These are phyloP conservation scores for Trypanosoma conorhini DNA, from an alignment of 208 protist genomes.

Conservation along the genomic window DNA sequence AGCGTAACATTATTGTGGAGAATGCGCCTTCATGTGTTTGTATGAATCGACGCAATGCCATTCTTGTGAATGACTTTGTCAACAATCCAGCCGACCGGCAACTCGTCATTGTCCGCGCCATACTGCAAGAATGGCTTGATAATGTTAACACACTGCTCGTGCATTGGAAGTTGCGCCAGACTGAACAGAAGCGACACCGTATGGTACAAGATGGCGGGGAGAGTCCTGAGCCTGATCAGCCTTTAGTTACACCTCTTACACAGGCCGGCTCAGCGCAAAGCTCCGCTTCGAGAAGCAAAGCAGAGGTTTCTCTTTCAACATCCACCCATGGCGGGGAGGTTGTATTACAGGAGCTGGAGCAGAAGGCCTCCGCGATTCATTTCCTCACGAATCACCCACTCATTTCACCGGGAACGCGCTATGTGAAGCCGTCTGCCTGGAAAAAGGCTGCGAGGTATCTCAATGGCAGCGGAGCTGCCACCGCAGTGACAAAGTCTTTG, in stretches of 20 bases:
- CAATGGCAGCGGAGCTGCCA: neutral
- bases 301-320: neutral
- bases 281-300: neutral
- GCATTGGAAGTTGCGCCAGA: neutral
- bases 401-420: conserved; percentile 56
- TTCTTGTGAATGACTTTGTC: conserved; percentile 89
- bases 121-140: conserved; percentile 70
- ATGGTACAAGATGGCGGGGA: conserved; percentile 26
- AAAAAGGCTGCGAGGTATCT: conserved; percentile 37
- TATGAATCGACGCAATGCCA: conserved; percentile 76
- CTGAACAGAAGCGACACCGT: conserved; percentile 6
- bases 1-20: conserved; percentile 87
- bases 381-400: conserved; percentile 56
- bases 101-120: conserved; percentile 61
- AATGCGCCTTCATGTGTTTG: conserved; percentile 86
- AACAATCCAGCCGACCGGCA: conserved; percentile 67
- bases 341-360: conserved; percentile 22
- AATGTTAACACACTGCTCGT: conserved; percentile 31
- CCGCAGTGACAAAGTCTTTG: conserved; percentile 6
- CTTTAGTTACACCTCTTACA: neutral
- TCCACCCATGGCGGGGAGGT: neutral
- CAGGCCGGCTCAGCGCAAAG: neutral
- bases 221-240: conserved; percentile 22
- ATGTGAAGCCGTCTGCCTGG: conserved; percentile 54
- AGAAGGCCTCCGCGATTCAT: conserved; percentile 29